Percentiles rank a stretch among this genome's conserved stretches.
These are phyloP conservation scores for Penicillium sp. DNA, from an alignment of 2,329 filamentous ascomycete species.

Conservation along the genomic window DNA sequence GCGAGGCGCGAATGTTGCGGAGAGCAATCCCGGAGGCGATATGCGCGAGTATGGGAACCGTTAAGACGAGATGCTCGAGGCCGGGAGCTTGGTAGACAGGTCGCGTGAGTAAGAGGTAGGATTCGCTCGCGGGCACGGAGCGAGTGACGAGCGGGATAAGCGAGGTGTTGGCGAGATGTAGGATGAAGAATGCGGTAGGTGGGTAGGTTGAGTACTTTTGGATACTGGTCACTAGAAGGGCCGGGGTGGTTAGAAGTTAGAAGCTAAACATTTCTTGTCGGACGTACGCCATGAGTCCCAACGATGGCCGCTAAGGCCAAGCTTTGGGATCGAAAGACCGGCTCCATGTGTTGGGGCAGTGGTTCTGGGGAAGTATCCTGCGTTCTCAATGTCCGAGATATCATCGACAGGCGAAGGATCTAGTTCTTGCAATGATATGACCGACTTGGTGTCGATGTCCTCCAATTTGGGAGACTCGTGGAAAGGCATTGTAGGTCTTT, in stretches of 20 bases:
- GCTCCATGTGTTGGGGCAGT: conserved; percentile 7
- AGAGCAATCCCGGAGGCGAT: conserved; percentile 72
- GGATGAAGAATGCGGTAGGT: conserved; percentile 68
- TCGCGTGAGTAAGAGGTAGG: conserved; percentile 82
- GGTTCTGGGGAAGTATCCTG: conserved; percentile 42
- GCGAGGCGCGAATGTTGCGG: conserved; percentile 67
- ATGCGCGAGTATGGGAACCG: conserved; percentile 69
- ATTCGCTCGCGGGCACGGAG: conserved; percentile 71
- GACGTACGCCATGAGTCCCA: conserved; percentile 70
- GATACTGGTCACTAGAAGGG: conserved; percentile 60
- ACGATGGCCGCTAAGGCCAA: conserved; percentile 64
- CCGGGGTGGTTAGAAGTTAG: neutral
- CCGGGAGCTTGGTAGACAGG: conserved; percentile 86
- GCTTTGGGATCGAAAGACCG: conserved; percentile 22
- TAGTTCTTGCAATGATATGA: conserved; percentile 68
- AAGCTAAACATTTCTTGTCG: neutral
- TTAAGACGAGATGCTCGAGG: conserved; percentile 75
- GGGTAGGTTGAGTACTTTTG: conserved; percentile 89
- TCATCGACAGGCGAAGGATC: conserved; percentile 78
- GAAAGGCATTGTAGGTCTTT: conserved; percentile 16
- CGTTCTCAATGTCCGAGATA: conserved; percentile 48
- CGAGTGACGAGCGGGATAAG: conserved; percentile 71
- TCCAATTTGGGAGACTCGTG: conserved; percentile 21
- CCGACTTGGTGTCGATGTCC: conserved; percentile 43
- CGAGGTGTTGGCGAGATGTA: conserved; percentile 79